Percentiles rank a stretch among this genome's conserved stretches.
Evolutionary conservation across 495 filamentous ascomycete species (phyloP).

Genomic region (Aspergillus ostianus): DNA sequence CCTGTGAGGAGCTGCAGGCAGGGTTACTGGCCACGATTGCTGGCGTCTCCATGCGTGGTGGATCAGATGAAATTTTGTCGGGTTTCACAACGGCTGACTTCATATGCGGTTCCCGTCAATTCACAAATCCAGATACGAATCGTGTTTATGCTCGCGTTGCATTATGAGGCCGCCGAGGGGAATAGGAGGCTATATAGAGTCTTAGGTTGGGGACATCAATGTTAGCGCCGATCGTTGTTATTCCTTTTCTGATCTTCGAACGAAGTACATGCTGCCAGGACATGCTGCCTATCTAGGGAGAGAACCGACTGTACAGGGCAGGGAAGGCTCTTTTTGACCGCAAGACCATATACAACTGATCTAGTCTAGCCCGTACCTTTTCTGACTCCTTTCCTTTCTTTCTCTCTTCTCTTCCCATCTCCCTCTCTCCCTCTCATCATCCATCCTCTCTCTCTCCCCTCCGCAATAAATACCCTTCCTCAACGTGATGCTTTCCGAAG

Average conservation of each 20-base stretch:
- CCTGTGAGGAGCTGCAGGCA: conserved; percentile 7
- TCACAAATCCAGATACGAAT: conserved; percentile 38
- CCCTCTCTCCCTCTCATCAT: neutral
- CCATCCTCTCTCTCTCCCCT: neutral
- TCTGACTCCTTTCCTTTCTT: neutral
- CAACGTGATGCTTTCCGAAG: conserved; percentile 33
- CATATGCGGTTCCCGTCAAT: conserved; percentile 38
- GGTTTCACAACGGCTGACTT: conserved; percentile 51
- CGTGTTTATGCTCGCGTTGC: conserved; percentile 17
- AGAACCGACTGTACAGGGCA: neutral
- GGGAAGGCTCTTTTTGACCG: neutral
- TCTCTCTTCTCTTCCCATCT: no score
- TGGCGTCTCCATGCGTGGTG: conserved; percentile 31
- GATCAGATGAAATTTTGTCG: conserved; percentile 41
- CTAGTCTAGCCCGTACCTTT: neutral
- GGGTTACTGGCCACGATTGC: conserved; percentile 10
- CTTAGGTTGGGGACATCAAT: neutral
- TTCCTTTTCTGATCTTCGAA: neutral
- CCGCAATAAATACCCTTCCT: neutral
- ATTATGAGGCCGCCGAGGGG: conserved; percentile 1
- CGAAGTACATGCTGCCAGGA: neutral
- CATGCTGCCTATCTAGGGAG: no score
- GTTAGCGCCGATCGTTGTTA: neutral
- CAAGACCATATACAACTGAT: neutral
- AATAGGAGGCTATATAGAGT: conserved; percentile 3